Evolutionary conservation across 1,284 basidiomycete species (phyloP).

Genomic region (Microbotryum silenes-acaulis): DNA sequence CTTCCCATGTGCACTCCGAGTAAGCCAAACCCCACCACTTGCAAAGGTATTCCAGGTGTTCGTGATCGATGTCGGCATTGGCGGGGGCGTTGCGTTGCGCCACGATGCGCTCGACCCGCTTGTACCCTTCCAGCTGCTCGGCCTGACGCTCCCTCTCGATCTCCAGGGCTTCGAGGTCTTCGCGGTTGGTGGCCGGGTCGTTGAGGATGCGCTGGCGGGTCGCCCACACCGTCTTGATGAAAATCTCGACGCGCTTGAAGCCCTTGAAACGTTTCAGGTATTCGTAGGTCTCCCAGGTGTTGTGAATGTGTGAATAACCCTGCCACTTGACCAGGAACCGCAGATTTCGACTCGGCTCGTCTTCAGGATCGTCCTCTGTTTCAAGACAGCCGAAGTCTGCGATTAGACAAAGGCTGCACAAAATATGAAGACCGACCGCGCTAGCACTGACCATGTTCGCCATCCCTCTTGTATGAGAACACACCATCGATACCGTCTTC

Average conservation of each 20-base stretch:
- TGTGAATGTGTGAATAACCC: slow-evolving; percentile 49
- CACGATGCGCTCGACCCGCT: slow-evolving; percentile 86
- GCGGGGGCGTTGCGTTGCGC: slow-evolving; percentile 62
- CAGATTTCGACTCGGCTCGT: slow-evolving; percentile 42
- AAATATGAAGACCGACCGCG: too few species aligned
- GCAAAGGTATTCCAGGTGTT: slow-evolving; percentile 76
- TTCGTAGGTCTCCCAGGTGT: slow-evolving; percentile 93
- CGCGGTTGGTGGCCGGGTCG: slow-evolving; percentile 62
- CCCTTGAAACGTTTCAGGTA: slow-evolving; percentile 82
- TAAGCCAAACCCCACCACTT: slow-evolving; percentile 97
- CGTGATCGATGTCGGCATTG: slow-evolving; percentile 50
- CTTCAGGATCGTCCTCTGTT: slow-evolving; percentile 38
- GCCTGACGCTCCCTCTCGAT: slow-evolving; percentile 84
- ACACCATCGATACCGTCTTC: slow-evolving; percentile 44
- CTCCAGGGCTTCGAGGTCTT: slow-evolving; percentile 71
- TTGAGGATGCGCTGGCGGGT: slow-evolving; percentile 64
- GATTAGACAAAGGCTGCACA: not conserved
- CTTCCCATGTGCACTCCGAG: slow-evolving; percentile 94
- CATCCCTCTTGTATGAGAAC: slow-evolving; percentile 42
- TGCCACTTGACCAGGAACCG: slow-evolving; percentile 46
- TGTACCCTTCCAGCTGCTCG: slow-evolving; percentile 83
- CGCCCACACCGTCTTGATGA: slow-evolving; percentile 67
- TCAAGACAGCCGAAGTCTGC: not conserved
- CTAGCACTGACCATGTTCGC: slow-evolving; percentile 30
- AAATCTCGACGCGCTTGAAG: slow-evolving; percentile 96